Base-by-base conservation (phyloP, 2,329 filamentous ascomycete species). In the Cadophora malorum region DNA sequence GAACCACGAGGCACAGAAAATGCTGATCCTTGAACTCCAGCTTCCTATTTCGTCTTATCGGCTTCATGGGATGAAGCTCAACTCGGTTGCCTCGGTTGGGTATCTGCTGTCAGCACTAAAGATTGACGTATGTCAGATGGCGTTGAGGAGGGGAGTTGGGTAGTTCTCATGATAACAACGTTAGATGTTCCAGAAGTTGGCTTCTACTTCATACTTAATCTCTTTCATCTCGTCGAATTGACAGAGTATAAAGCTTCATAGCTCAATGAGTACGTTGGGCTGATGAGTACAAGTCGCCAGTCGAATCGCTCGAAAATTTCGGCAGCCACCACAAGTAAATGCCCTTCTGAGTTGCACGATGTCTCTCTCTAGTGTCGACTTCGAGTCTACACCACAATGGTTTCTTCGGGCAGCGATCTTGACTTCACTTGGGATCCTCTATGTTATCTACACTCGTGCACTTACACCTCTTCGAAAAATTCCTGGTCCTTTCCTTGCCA, bases 401-500 rank as follows among this genome's bases (percentile, higher is more conserved):
- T 1, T 21, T 19, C 1, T 35, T 1, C 25, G 25, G 10, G 16
- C 14, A 31, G 10, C 16, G 5, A 19, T 58, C 47, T 1, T 53
- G 4, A 21, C 21, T 8, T 2, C 55, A 23, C 25, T 63, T 19
- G 28, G 25, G 28, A 53, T 61, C 9, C 19, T 66, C 5, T 66
- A 63, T 19, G 14, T 69, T 14, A 35, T 69, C 14, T 62, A 64
- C 23, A 47, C 25, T 14, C 64, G 67, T 3, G 55, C 64, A 49
- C 45, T 14, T 21, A 64, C 67, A 8, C 70, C 81, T 3, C 75
- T 82, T 3, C 77, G 77, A 33, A 73, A 74, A 6, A 76, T 85
- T 23, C 83, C 83, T 0, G 83, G 84, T 0, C 83, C 83, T 0
- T 79, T 83, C 58, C 74, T 79, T 35, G 77, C 83, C 16, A 78